Evolutionary conservation across 139 green algal genomes (phyloP).

Genomic region (Chlorella ohadii): DNA sequence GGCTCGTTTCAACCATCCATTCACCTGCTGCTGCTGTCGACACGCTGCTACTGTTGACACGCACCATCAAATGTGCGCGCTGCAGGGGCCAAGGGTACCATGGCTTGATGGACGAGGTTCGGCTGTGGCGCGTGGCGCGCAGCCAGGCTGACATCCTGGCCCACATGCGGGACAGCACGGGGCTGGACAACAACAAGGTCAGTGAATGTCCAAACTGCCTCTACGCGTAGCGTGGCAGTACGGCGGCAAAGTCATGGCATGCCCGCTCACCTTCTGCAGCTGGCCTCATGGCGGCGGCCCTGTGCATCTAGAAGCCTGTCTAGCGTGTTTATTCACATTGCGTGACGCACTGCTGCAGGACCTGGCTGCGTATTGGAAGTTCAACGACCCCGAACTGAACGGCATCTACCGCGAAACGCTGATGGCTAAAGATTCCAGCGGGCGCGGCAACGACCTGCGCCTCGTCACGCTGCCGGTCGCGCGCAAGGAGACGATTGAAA

Average conservation of each 20-base stretch:
- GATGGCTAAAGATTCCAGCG: slow-evolving; percentile 69
- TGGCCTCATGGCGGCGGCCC: too few relatives aligned
- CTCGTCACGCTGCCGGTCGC: slow-evolving; percentile 62
- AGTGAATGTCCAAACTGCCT: too few relatives aligned
- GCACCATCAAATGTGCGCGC: too few relatives aligned
- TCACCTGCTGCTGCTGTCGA: too few relatives aligned
- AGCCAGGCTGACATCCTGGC: slow-evolving; percentile 80
- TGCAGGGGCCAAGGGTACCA: slow-evolving; percentile 76
- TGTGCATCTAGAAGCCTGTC: too few relatives aligned
- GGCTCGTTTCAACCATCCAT: too few relatives aligned
- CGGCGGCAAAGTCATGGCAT: too few relatives aligned
- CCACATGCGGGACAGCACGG: slow-evolving; percentile 66
- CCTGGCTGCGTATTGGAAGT: slow-evolving; percentile 88
- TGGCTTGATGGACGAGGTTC: slow-evolving; percentile 88
- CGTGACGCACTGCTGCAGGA: slow-evolving; percentile 28
- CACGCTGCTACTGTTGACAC: too few relatives aligned
- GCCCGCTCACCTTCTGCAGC: too few relatives aligned
- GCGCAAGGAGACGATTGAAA: slow-evolving; percentile 28
- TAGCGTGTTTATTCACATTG: too few relatives aligned
- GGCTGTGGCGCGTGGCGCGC: slow-evolving; percentile 73
- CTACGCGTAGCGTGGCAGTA: too few relatives aligned
- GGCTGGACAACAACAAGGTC: slow-evolving; percentile 56
- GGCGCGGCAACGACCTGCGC: slow-evolving; percentile 77
- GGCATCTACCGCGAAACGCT: slow-evolving; percentile 47
- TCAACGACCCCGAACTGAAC: slow-evolving; percentile 77